Percentiles rank a stretch among this genome's conserved stretches.
phyloP scores from a whole-genome alignment of 495 filamentous ascomycete species.

The Hypoxylon lenormandii region DNA sequence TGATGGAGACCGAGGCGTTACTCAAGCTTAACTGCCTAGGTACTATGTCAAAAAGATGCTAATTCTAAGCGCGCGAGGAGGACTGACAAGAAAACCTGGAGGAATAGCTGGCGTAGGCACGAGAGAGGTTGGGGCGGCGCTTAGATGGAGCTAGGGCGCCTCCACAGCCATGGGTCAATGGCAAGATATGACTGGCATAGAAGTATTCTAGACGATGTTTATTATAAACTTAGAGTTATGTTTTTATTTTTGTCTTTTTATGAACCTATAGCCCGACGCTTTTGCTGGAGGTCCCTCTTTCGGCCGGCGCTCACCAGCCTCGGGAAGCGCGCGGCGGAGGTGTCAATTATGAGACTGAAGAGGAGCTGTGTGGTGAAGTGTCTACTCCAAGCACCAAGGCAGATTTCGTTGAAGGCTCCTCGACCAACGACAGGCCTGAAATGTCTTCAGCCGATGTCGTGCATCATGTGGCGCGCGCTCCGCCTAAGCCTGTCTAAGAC shows the following conservation, averaged over 20 bases:
- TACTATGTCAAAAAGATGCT: constrained; percentile 21
- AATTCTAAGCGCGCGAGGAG: constrained; percentile 38
- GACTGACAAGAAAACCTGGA: constrained; percentile 22
- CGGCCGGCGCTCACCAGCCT: constrained; percentile 24
- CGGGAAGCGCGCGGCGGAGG: constrained; percentile 43
- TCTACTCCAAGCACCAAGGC: constrained; percentile 33
- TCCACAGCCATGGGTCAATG: constrained; percentile 40
- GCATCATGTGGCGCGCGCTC: constrained; percentile 48
- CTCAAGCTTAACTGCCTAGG: background rate
- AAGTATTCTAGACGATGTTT: constrained; percentile 40
- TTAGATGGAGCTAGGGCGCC: constrained; percentile 36
- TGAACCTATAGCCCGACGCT: constrained; percentile 11
- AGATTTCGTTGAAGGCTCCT: constrained; percentile 26
- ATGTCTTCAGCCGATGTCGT: constrained; percentile 38
- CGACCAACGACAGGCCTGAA: constrained; percentile 33
- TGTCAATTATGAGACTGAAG: constrained; percentile 22
- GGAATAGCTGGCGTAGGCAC: constrained; percentile 29
- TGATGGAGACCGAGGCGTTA: constrained; percentile 10
- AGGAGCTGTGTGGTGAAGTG: constrained; percentile 22
- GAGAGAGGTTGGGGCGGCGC: constrained; percentile 32
- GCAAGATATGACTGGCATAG: constrained; percentile 44
- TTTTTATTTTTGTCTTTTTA: constrained; percentile 2
- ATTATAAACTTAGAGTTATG: constrained; percentile 15
- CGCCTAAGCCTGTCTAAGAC: constrained; percentile 31
- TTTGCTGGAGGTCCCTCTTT: constrained; percentile 13